phyloP scores from a whole-genome alignment of 371 early-diverging fungal species.

The Phascolomyces articulosus region DNA sequence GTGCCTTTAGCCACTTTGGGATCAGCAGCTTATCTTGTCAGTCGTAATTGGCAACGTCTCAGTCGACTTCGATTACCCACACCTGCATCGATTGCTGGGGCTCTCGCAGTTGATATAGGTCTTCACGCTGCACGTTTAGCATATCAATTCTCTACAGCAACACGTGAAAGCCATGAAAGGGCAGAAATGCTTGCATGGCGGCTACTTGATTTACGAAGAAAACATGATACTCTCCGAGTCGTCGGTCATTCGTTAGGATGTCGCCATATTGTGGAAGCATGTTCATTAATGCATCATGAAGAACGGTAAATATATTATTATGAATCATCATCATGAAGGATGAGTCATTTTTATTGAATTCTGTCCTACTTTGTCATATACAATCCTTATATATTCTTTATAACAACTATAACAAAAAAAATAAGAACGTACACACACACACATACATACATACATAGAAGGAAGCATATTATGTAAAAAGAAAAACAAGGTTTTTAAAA shows the following conservation, averaged over 20 bases:
- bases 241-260: slow-evolving; percentile 55
- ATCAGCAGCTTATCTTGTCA: slow-evolving; percentile 40
- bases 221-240: slow-evolving; percentile 44
- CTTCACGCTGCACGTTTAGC: slow-evolving; percentile 45
- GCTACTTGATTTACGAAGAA: slow-evolving; percentile 39
- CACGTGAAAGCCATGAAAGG: slow-evolving; percentile 38
- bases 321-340: not conserved
- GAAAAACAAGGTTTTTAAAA: too few species aligned
- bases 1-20: slow-evolving; percentile 45
- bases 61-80: slow-evolving; percentile 40
- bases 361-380: not conserved
- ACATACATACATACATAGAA: too few species aligned
- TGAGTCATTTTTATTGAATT: not conserved
- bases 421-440: too few species aligned
- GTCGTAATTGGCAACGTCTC: slow-evolving; percentile 31
- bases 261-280: slow-evolving; percentile 52
- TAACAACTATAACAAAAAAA: too few species aligned
- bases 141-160: slow-evolving; percentile 44
- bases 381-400: too few species aligned
- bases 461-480: too few species aligned
- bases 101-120: slow-evolving; percentile 40
- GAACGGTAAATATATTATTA: slow-evolving; percentile 30
- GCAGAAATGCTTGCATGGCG: slow-evolving; percentile 51
- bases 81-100: slow-evolving; percentile 41
- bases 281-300: slow-evolving; percentile 32